Evolutionary conservation across 441 rosid species (phyloP).

Genomic region (Populus hybrid): DNA sequence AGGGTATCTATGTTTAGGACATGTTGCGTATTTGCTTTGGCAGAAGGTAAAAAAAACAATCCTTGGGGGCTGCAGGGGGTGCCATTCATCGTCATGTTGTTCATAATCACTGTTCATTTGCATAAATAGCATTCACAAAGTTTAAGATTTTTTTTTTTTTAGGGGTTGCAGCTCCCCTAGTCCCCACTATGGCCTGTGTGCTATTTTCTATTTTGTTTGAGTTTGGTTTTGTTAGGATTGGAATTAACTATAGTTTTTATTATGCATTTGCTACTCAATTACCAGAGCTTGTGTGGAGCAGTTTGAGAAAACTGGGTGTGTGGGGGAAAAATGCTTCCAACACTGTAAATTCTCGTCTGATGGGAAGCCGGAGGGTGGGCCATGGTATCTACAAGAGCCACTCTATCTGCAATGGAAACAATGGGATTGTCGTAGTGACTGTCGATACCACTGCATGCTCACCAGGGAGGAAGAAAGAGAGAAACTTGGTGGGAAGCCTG

Average conservation of each 20-base stretch:
- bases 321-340: slow-evolving; percentile 65
- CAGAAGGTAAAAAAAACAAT: neutral
- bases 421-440: slow-evolving; percentile 87
- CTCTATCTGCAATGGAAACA: slow-evolving; percentile 77
- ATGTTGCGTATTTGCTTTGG: neutral
- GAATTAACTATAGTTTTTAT: neutral
- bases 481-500: slow-evolving; percentile 51
- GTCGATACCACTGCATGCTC: slow-evolving; percentile 87
- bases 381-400: slow-evolving; percentile 87
- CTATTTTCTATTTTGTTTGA: neutral
- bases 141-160: neutral
- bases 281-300: slow-evolving; percentile 70
- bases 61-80: neutral
- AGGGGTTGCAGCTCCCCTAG: neutral
- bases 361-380: slow-evolving; percentile 50
- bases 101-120: neutral
- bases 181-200: neutral
- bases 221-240: slow-evolving; percentile 3
- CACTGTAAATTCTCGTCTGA: slow-evolving; percentile 65
- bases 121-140: too few relatives aligned
- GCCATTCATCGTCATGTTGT: neutral
- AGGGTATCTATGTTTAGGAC: neutral
- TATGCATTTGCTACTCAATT: slow-evolving; percentile 18
- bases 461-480: slow-evolving; percentile 67
- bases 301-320: slow-evolving; percentile 79